Evolutionary conservation across 2,329 filamentous ascomycete species (phyloP).

Genomic region (Aspergillus spinulosporus): DNA sequence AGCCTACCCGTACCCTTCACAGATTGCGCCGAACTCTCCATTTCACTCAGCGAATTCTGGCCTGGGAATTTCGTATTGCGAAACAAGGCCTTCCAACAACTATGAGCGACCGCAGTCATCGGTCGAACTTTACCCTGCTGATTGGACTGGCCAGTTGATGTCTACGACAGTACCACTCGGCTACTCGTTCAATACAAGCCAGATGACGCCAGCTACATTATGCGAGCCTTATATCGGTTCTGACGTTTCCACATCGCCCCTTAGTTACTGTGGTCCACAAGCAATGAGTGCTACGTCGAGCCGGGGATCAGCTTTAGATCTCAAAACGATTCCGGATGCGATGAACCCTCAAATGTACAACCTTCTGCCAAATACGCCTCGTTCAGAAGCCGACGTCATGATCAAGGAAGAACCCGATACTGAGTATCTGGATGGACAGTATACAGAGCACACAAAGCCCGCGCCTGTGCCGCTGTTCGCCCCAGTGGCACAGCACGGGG

Average conservation of each 20-base stretch:
- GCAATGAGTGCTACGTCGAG: conserved; percentile 27
- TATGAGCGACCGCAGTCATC: conserved; percentile 24
- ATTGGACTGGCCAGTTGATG: conserved; percentile 27
- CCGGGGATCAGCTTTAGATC: conserved; percentile 27
- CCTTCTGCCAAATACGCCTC: conserved; percentile 30
- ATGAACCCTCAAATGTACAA: conserved; percentile 21
- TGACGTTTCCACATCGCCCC: conserved; percentile 25
- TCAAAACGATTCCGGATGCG: conserved; percentile 14
- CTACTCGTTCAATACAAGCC: conserved; percentile 24
- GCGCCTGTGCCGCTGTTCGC: not conserved
- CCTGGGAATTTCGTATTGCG: conserved; percentile 35
- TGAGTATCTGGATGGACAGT: conserved; percentile 22
- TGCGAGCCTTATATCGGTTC: conserved; percentile 29
- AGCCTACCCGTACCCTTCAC: conserved; percentile 27
- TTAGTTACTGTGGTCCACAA: conserved; percentile 28
- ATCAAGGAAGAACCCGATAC: conserved; percentile 18
- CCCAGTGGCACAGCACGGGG: conserved; percentile 9
- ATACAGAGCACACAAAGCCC: conserved; percentile 10
- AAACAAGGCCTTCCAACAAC: conserved; percentile 24
- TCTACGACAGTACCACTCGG: conserved; percentile 24
- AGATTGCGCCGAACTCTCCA: conserved; percentile 20
- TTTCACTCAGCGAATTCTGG: conserved; percentile 24
- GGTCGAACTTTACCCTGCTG: conserved; percentile 22
- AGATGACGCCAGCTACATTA: conserved; percentile 21
- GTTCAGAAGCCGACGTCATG: conserved; percentile 20